Conservation (phyloP, 139 green algal genomes). For the Ettlia oleoabundans region DNA sequence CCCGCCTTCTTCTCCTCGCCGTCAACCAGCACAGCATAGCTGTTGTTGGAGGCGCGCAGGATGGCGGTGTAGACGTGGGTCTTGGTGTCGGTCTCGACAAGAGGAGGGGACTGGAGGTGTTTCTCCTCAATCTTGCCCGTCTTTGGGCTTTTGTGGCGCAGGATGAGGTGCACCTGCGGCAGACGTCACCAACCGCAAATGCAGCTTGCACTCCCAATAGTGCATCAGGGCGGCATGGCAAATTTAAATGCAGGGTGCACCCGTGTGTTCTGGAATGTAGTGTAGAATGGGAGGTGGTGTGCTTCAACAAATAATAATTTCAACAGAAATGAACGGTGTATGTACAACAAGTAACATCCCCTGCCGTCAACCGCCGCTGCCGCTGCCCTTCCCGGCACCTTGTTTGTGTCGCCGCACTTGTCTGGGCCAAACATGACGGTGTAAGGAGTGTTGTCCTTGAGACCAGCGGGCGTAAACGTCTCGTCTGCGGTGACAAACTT, state of each 20-base stretch:
- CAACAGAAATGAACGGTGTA: background rate
- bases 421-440: constrained; percentile 99
- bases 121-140: constrained; percentile 93
- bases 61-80: constrained; percentile 84
- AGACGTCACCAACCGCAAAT: background rate
- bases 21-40: constrained; percentile 84
- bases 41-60: constrained; percentile 77
- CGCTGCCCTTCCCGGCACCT: too few relatives aligned
- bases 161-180: constrained; percentile 91
- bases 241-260: constrained; percentile 1
- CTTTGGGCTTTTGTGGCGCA: constrained; percentile 82
- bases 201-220: background rate
- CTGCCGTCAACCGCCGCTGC: background rate
- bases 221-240: background rate
- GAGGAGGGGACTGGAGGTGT: constrained; percentile 82
- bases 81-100: constrained; percentile 62
- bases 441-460: constrained; percentile 91
- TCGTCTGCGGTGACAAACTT: constrained; percentile 84
- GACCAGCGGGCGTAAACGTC: constrained; percentile 60
- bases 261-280: too few relatives aligned
- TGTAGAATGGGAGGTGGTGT: too few relatives aligned
- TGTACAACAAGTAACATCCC: background rate
- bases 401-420: constrained; percentile 92
- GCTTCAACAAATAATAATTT: background rate
- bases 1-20: constrained; percentile 68